phyloP scores from a whole-genome alignment of 352 stramenopile species.

The Pythium rhizo-oryzae region DNA sequence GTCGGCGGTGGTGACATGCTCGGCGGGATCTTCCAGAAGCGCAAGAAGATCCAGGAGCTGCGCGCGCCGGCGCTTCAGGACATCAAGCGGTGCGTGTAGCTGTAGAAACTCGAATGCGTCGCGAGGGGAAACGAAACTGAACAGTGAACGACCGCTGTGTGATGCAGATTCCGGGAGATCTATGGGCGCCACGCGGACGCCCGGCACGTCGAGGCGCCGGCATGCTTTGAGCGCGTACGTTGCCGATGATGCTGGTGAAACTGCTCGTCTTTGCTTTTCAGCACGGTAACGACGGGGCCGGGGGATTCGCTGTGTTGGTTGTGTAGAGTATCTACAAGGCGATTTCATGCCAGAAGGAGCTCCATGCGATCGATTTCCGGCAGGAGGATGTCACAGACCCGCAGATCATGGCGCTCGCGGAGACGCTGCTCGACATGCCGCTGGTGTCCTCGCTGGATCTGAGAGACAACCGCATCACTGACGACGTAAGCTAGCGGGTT shows the following conservation, averaged over 20 bases:
- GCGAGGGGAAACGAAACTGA: not conserved
- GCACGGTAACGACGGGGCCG: too few species aligned
- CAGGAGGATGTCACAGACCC: slow-evolving; percentile 82
- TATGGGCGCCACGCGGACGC: slow-evolving; percentile 66
- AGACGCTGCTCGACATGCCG: slow-evolving; percentile 75
- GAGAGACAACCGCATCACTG: slow-evolving; percentile 78
- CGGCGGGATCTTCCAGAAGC: slow-evolving; percentile 77
- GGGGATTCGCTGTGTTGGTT: not conserved
- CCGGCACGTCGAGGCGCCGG: slow-evolving; percentile 61
- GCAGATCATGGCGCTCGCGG: slow-evolving; percentile 76
- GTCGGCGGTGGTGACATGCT: slow-evolving; percentile 46
- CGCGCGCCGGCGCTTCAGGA: slow-evolving; percentile 75
- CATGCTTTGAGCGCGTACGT: slow-evolving; percentile 68
- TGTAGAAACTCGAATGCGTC: too few species aligned
- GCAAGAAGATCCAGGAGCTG: slow-evolving; percentile 78
- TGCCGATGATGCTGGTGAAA: not conserved
- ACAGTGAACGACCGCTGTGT: not conserved
- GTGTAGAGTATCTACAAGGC: slow-evolving; percentile 84
- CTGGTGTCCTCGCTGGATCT: slow-evolving; percentile 79
- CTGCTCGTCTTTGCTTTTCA: not conserved
- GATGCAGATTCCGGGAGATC: slow-evolving; percentile 62
- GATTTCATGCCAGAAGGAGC: slow-evolving; percentile 81
- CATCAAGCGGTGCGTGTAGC: slow-evolving; percentile 58
- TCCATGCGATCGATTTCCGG: slow-evolving; percentile 72
- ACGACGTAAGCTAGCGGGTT: slow-evolving; percentile 48